Conservation (phyloP, 129 eudicot species). For the Logfia minima region DNA sequence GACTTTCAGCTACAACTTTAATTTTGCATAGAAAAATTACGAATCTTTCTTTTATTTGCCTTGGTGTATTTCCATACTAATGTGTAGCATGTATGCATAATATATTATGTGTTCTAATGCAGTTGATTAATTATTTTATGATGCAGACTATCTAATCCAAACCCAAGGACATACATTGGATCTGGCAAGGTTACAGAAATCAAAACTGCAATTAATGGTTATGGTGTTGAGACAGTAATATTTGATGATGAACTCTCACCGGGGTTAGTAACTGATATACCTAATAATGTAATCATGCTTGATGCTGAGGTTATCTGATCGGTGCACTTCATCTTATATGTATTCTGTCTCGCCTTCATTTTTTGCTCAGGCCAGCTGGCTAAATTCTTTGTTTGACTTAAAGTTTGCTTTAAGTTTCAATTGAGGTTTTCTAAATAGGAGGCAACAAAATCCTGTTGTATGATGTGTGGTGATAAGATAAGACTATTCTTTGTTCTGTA, state of each 20-base stretch:
- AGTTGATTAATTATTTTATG: constrained; percentile 25
- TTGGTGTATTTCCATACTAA: constrained; percentile 2
- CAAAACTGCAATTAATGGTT: constrained; percentile 71
- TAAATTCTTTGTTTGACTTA: background rate
- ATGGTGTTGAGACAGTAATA: constrained; percentile 84
- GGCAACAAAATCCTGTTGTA: background rate
- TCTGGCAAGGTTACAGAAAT: constrained; percentile 94
- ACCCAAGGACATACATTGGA: constrained; percentile 87
- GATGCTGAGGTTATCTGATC: background rate
- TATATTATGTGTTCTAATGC: background rate
- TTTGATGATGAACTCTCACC: constrained; percentile 98
- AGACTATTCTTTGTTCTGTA: background rate
- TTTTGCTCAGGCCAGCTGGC: constrained; percentile 4
- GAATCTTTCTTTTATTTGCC: background rate
- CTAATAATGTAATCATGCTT: background rate
- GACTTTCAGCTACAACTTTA: background rate
- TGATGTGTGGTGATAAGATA: background rate
- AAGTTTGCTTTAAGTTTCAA: background rate
- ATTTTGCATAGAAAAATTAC: background rate
- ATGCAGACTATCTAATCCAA: constrained; percentile 70
- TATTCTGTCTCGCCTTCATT: background rate
- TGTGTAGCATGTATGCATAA: constrained; percentile 12
- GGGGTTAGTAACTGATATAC: constrained; percentile 58
- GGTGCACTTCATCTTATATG: background rate
- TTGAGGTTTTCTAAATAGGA: background rate